These are phyloP conservation scores for Thielaviopsis punctulata DNA, from an alignment of 2,329 filamentous ascomycete species.

Conservation along the genomic window DNA sequence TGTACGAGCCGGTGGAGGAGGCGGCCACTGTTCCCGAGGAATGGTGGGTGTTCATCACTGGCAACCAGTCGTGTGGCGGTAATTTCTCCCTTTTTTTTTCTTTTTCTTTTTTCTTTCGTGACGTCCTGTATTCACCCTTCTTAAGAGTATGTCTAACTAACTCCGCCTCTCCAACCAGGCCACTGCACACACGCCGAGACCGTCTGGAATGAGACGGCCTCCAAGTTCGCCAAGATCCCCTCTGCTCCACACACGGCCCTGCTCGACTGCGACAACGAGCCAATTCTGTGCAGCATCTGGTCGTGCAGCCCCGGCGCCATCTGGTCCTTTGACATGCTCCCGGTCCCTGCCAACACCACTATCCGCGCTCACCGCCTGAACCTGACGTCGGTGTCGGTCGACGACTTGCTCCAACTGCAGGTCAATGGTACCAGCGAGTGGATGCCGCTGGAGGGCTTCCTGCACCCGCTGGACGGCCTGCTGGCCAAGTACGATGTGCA, in stretches of 20 bases:
- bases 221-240: constrained; percentile 42
- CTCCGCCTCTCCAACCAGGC: constrained; percentile 27
- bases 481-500: constrained; percentile 44
- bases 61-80: constrained; percentile 64
- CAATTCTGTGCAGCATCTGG: constrained; percentile 61
- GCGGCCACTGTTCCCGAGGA: constrained; percentile 48
- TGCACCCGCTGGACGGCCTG: constrained; percentile 59
- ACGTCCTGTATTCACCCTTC: not conserved
- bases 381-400: constrained; percentile 47
- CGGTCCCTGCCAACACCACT: constrained; percentile 44
- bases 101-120: not conserved
- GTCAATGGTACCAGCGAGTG: constrained; percentile 32
- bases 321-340: constrained; percentile 51
- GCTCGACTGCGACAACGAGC: constrained; percentile 58
- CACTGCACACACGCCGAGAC: constrained; percentile 46
- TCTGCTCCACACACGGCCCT: constrained; percentile 49
- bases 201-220: constrained; percentile 49
- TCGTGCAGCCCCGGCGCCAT: constrained; percentile 45
- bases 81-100: constrained; percentile 17
- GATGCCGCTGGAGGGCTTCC: constrained; percentile 40
- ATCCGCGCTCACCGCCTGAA: constrained; percentile 51
- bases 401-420: constrained; percentile 44
- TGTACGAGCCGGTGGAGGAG: constrained; percentile 43
- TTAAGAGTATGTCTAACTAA: too few relatives aligned
- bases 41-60: constrained; percentile 60